These are phyloP conservation scores for Mycosphaerella arachidis DNA, from an alignment of 2,329 filamentous ascomycete genomes.

Conservation along the genomic window DNA sequence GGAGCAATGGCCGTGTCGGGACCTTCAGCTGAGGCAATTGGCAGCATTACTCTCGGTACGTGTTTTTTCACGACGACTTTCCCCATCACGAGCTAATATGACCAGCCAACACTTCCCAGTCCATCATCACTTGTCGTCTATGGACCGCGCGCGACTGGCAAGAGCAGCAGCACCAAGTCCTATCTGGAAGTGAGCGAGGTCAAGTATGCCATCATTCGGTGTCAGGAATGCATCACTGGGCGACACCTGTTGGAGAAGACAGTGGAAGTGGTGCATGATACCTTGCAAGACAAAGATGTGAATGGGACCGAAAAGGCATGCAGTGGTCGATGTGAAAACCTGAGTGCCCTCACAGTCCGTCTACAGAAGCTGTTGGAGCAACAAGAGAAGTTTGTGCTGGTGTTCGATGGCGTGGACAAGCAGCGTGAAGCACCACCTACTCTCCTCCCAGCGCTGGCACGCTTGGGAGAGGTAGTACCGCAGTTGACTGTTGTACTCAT, in stretches of 20 bases:
- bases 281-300: slow-evolving; percentile 26
- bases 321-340: slow-evolving; percentile 66
- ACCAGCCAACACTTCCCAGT: slow-evolving; percentile 60
- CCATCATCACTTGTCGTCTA: slow-evolving; percentile 73
- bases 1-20: slow-evolving; percentile 35
- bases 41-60: slow-evolving; percentile 43
- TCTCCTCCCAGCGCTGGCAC: slow-evolving; percentile 72
- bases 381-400: slow-evolving; percentile 65
- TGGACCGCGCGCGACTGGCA: slow-evolving; percentile 82
- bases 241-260: slow-evolving; percentile 73
- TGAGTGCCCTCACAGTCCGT: slow-evolving; percentile 71
- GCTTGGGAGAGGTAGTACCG: slow-evolving; percentile 75
- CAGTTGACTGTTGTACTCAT: slow-evolving; percentile 73
- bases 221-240: slow-evolving; percentile 70
- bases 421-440: slow-evolving; percentile 77
- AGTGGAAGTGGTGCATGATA: slow-evolving; percentile 48
- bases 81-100: slow-evolving; percentile 1
- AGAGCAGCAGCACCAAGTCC: slow-evolving; percentile 64
- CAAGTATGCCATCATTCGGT: slow-evolving; percentile 60
- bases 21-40: slow-evolving; percentile 46
- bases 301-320: slow-evolving; percentile 40
- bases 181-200: slow-evolving; percentile 54
- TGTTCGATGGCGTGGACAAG: slow-evolving; percentile 82
- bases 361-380: slow-evolving; percentile 60
- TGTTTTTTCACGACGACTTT: neutral